Conservation (phyloP, 1,284 basidiomycete genomes). For the Pseudozyma hubeiensis region DNA sequence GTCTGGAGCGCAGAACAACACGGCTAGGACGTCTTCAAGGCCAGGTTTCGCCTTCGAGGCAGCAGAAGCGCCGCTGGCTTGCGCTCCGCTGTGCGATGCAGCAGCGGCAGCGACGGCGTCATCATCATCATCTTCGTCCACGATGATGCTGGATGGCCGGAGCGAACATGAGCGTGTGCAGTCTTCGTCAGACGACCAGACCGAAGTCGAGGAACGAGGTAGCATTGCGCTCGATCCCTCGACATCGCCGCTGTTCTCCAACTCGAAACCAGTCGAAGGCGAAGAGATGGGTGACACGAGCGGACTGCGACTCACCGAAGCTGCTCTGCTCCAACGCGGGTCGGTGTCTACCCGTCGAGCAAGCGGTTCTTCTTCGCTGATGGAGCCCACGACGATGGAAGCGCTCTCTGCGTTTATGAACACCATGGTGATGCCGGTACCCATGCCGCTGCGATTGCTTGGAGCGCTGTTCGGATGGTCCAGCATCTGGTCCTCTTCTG, state of each 20-base stretch:
- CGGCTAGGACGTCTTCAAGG: background rate
- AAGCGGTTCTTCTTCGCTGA: slow-evolving; percentile 14
- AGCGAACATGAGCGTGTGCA: slow-evolving; percentile 26
- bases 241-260: slow-evolving; percentile 38
- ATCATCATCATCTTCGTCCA: background rate
- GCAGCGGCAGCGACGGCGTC: background rate
- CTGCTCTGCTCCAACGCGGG: slow-evolving; percentile 33
- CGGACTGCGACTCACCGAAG: slow-evolving; percentile 31
- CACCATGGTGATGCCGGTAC: slow-evolving; percentile 52
- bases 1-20: background rate
- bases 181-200: slow-evolving; percentile 8
- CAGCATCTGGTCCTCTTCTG: slow-evolving; percentile 18
- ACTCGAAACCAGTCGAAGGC: slow-evolving; percentile 27
- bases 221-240: slow-evolving; percentile 9
- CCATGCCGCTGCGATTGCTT: slow-evolving; percentile 43
- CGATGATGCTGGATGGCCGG: slow-evolving; percentile 32
- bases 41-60: slow-evolving; percentile 34
- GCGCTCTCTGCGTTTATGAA: slow-evolving; percentile 47
- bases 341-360: slow-evolving; percentile 15
- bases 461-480: slow-evolving; percentile 47
- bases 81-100: slow-evolving; percentile 15
- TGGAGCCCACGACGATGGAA: slow-evolving; percentile 50
- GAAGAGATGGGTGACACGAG: slow-evolving; percentile 17
- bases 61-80: slow-evolving; percentile 20
- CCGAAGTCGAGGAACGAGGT: slow-evolving; percentile 8